These are phyloP conservation scores for Pythium utonaiense DNA, from an alignment of 352 stramenopile genomes.

Conservation along the genomic window DNA sequence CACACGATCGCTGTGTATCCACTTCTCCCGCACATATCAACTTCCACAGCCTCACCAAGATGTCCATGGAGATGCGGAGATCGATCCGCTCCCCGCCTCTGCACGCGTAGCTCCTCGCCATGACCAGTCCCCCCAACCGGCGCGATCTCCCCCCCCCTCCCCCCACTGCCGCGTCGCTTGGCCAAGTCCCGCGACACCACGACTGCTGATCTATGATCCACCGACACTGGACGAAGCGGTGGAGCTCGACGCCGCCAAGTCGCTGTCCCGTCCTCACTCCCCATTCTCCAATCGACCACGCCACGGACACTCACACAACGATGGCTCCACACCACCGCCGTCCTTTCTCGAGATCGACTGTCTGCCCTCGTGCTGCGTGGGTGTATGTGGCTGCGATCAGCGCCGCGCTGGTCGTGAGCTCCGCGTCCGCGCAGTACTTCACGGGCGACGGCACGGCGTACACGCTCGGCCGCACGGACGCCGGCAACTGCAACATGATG, in stretches of 20 bases:
- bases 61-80: slow-evolving; percentile 4
- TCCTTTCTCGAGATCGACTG: not conserved
- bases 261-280: not conserved
- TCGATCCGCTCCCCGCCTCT: no score
- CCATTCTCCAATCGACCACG: not conserved
- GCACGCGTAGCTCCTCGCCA: not conserved
- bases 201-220: no score
- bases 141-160: slow-evolving; percentile 9
- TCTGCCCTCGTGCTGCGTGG: not conserved
- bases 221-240: no score
- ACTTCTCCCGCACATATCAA: slow-evolving; percentile 11
- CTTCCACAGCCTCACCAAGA: slow-evolving; percentile 6
- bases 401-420: not conserved
- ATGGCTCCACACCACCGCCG: not conserved
- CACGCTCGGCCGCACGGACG: slow-evolving; percentile 14
- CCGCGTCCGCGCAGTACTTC: slow-evolving; percentile 14
- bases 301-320: no score
- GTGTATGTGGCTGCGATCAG: not conserved
- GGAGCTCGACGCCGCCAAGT: no score
- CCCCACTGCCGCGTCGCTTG: no score
- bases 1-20: not conserved
- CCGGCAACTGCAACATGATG: slow-evolving; percentile 32
- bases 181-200: no score
- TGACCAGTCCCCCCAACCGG: no score
- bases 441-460: slow-evolving; percentile 27